phyloP scores from a whole-genome alignment of 768 basidiomycete genomes.

The Xerocomellus chrysenteron region DNA sequence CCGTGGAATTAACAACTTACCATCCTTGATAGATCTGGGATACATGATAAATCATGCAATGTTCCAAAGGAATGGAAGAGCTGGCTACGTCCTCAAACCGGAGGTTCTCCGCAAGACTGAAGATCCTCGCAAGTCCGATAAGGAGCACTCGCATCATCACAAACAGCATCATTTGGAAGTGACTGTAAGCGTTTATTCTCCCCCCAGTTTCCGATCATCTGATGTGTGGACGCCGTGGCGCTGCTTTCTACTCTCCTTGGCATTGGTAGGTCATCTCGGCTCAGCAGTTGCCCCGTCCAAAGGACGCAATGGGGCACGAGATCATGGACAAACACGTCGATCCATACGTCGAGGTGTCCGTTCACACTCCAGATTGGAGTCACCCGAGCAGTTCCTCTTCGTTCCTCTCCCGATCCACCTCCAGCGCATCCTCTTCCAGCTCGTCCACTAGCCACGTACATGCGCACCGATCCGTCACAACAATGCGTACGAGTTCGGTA shows the following conservation, averaged over 20 bases:
- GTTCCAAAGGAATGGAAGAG: slow-evolving; percentile 88
- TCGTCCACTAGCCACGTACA: slow-evolving; percentile 12
- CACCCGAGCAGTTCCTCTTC: slow-evolving; percentile 23
- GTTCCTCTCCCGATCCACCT: slow-evolving; percentile 7
- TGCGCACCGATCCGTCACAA: slow-evolving; percentile 47
- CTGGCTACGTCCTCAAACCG: slow-evolving; percentile 91
- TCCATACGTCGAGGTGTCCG: slow-evolving; percentile 78
- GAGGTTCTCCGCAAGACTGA: slow-evolving; percentile 64
- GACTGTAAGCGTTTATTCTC: slow-evolving; percentile 41
- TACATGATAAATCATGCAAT: slow-evolving; percentile 93
- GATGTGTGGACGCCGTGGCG: not conserved
- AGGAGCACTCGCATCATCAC: slow-evolving; percentile 51
- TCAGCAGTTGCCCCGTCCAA: slow-evolving; percentile 81
- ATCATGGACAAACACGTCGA: slow-evolving; percentile 58
- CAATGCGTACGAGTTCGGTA: slow-evolving; percentile 58
- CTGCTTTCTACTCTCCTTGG: not conserved
- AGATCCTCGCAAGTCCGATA: slow-evolving; percentile 49
- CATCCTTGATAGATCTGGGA: slow-evolving; percentile 64
- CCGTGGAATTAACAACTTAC: not conserved
- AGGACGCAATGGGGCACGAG: slow-evolving; percentile 62
- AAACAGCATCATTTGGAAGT: slow-evolving; percentile 65
- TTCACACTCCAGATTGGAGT: slow-evolving; percentile 75
- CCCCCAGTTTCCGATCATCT: not conserved
- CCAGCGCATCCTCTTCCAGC: slow-evolving; percentile 1
- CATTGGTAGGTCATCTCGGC: slow-evolving; percentile 70